Percentiles rank a stretch among this genome's conserved stretches.
Conservation (phyloP, 305 asterid genomes). For the Stenogyne calaminthoides region DNA sequence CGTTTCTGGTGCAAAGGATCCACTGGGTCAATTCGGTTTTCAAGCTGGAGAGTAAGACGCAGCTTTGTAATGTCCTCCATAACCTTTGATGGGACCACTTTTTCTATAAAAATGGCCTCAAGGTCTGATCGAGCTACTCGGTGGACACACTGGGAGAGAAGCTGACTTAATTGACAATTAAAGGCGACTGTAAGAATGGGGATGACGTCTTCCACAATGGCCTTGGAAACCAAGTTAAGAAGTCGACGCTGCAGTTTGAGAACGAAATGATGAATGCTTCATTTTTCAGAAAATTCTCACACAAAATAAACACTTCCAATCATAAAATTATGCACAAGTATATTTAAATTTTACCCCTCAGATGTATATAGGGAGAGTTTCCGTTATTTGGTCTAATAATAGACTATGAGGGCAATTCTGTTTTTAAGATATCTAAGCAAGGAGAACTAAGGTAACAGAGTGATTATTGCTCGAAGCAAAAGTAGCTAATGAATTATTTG, state of each 20-base stretch:
- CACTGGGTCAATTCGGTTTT: constrained; percentile 7
- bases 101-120: constrained; percentile 46
- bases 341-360: not conserved
- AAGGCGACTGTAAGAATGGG: constrained; percentile 58
- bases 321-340: constrained; percentile 4
- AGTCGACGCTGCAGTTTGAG: constrained; percentile 55
- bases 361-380: not conserved
- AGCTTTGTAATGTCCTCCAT: constrained; percentile 43
- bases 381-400: not conserved
- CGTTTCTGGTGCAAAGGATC: constrained; percentile 53
- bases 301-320: not conserved
- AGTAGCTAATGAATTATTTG: not conserved
- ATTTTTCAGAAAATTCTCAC: not conserved
- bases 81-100: constrained; percentile 49
- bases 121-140: constrained; percentile 59
- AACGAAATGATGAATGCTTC: constrained; percentile 10
- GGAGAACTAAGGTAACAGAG: not conserved
- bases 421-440: not conserved
- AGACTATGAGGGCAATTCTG: not conserved
- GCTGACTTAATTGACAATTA: constrained; percentile 53
- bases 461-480: not conserved
- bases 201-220: constrained; percentile 58
- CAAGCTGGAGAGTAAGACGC: constrained; percentile 35
- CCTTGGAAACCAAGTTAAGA: constrained; percentile 57
- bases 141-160: constrained; percentile 47